Evolutionary conservation across 768 basidiomycete species (phyloP), one percentile per base, ranked within the genome.

Genomic region (Crucibulum laeve): DNA sequence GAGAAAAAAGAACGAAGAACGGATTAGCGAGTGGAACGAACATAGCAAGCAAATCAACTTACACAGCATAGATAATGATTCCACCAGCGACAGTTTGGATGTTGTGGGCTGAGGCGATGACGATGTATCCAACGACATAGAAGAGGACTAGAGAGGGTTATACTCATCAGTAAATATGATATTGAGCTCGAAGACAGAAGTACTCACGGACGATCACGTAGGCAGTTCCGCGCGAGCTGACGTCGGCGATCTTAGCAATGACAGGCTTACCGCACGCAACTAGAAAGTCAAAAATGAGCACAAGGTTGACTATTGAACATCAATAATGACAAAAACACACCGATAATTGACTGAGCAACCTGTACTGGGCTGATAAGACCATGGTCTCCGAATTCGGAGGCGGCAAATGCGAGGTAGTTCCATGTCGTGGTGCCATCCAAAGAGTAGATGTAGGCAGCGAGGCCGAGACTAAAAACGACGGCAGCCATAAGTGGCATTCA

Each of bases 401-500:
- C 68, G 10, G 84, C 82, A 44, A 73, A 80, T 37, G 64, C 58
- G 22, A 84, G 73, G 59, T 86, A 88, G 42, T 71, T 73, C 51
- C 67, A 82, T 1, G 86, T 88, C 5, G 86, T 88, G 14, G 76
- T 73, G 17, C 76, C 70, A 47, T 88, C 87, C 23, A 90, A 69
- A 0, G 85, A 85, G 59, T 88, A 90, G 44, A 87, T 81, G 58
- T 87, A 90, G 1, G 84, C 77, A 0, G 84, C 82, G 0, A 86
- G 73, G 11, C 70, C 84, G 44, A 88, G 60, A 41, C 81, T 72
- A 42, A 0, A 67, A 41, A 25, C 38, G 18, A 33, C 33, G 30
- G 45, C 40, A 3, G 43, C 25, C 5, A 24, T 34, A 38, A 30
- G 35, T 2, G 33, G 23, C 4, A 8, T 40, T 37, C 13, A 32